Percentiles rank a stretch among this genome's conserved stretches.
Conservation (phyloP, 345 rosid genomes). For the Eucalyptus guilfoylei region DNA sequence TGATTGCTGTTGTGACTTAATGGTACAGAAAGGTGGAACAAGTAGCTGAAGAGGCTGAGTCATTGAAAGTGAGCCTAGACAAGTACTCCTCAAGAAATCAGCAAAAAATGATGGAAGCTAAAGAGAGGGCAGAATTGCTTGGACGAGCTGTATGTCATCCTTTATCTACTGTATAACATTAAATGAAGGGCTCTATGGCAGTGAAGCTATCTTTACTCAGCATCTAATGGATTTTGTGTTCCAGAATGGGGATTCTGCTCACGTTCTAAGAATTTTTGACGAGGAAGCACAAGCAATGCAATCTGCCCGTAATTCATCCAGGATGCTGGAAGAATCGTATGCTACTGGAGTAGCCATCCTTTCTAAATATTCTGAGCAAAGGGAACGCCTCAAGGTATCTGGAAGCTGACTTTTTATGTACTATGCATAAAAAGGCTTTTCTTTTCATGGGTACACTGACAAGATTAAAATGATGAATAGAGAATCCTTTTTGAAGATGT, state of each 20-base stretch:
- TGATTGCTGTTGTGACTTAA: not conserved
- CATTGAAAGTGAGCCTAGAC: slow-evolving; percentile 66
- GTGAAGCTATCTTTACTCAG: not conserved
- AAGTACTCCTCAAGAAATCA: slow-evolving; percentile 59
- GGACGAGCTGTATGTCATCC: slow-evolving; percentile 50
- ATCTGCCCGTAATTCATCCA: slow-evolving; percentile 70
- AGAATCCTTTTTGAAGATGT: not conserved
- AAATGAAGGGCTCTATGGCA: not conserved
- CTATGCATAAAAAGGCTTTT: not conserved
- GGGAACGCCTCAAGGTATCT: slow-evolving; percentile 81
- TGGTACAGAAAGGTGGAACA: slow-evolving; percentile 69
- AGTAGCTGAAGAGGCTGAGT: slow-evolving; percentile 78
- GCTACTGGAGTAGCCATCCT: slow-evolving; percentile 79
- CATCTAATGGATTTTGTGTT: not conserved
- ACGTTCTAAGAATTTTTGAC: slow-evolving; percentile 73
- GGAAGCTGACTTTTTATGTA: not conserved
- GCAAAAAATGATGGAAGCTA: slow-evolving; percentile 58
- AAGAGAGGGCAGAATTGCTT: slow-evolving; percentile 81
- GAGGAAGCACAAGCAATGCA: slow-evolving; percentile 91
- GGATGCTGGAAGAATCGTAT: slow-evolving; percentile 77
- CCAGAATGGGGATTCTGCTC: slow-evolving; percentile 73
- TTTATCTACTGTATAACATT: not conserved
- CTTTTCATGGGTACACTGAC: not conserved
- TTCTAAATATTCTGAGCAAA: slow-evolving; percentile 77
- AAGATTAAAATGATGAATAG: not conserved